These are phyloP conservation scores for Pseudoscleropodium purum DNA, from an alignment of 225 moss, liverwort and hornwort species.

Conservation along the genomic window DNA sequence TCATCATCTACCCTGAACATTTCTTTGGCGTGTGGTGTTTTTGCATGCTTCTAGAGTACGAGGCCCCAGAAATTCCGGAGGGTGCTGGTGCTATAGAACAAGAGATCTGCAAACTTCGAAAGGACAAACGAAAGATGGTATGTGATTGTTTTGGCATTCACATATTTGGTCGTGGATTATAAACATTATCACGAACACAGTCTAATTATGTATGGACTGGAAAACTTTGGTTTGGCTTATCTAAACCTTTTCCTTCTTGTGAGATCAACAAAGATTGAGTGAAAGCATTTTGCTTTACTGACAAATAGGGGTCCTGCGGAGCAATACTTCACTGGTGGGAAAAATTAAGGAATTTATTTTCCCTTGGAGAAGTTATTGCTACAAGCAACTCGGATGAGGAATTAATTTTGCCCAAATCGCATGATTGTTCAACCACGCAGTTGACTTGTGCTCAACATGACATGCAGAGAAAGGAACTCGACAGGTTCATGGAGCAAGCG, in stretches of 20 bases:
- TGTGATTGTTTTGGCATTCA: neutral
- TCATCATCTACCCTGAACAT: neutral
- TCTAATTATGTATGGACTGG: neutral
- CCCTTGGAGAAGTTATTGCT: neutral
- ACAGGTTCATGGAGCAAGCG: slow-evolving; percentile 54
- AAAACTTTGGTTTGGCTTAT: neutral
- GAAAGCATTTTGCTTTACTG: neutral
- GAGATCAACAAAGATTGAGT: neutral
- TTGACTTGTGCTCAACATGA: neutral
- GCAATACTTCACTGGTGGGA: neutral
- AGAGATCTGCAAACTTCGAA: slow-evolving; percentile 65
- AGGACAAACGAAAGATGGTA: slow-evolving; percentile 77
- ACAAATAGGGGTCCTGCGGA: neutral
- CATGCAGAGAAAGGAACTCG: slow-evolving; percentile 67
- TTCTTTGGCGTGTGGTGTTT: neutral
- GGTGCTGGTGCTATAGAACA: slow-evolving; percentile 59
- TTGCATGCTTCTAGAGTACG: slow-evolving; percentile 51
- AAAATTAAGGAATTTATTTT: neutral
- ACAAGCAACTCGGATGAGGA: neutral
- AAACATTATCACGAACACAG: neutral
- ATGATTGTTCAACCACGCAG: neutral
- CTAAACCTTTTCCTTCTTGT: neutral
- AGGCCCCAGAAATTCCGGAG: slow-evolving; percentile 56
- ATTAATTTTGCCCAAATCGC: neutral
- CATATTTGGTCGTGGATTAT: neutral